Evolutionary conservation across 345 rosid species (phyloP).

Genomic region (Gossypium mustelinum): DNA sequence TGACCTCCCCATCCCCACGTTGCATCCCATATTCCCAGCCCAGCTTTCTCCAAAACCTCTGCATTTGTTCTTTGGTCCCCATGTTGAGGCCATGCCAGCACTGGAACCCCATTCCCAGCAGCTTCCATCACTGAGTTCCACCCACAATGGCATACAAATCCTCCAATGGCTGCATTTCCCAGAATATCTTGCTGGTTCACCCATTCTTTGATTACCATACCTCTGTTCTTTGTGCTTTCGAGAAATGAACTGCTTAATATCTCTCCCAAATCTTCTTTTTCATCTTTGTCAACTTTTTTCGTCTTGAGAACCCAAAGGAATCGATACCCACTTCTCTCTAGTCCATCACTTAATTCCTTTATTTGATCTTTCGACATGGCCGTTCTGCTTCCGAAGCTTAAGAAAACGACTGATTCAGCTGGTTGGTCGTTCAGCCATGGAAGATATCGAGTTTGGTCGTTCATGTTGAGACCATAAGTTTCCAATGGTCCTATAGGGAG

Average conservation of each 20-base stretch:
- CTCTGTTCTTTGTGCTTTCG: conserved; percentile 22
- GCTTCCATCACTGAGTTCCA: conserved; percentile 54
- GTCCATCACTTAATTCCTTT: conserved; percentile 41
- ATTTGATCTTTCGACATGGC: conserved; percentile 37
- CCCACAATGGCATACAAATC: conserved; percentile 36
- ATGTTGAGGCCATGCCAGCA: conserved; percentile 41
- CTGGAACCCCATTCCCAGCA: conserved; percentile 29
- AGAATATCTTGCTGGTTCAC: conserved; percentile 38
- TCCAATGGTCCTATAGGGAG: conserved; percentile 36
- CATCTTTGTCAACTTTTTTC: conserved; percentile 36
- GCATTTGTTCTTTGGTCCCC: conserved; percentile 51
- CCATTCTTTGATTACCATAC: conserved; percentile 37
- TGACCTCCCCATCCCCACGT: conserved; percentile 22
- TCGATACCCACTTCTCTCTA: conserved; percentile 25
- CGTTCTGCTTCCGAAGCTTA: conserved; percentile 50
- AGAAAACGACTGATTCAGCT: conserved; percentile 34
- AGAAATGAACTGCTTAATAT: conserved; percentile 31
- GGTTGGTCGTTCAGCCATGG: conserved; percentile 43
- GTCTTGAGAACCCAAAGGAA: conserved; percentile 45
- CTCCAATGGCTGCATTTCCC: conserved; percentile 32
- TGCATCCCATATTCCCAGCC: conserved; percentile 30
- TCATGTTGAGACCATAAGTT: conserved; percentile 24
- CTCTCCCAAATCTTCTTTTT: conserved; percentile 24
- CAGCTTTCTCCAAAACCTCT: conserved; percentile 23
- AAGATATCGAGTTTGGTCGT: background rate